Conservation (phyloP, 2,329 filamentous ascomycete species). For the Triangularia verruculosa region DNA sequence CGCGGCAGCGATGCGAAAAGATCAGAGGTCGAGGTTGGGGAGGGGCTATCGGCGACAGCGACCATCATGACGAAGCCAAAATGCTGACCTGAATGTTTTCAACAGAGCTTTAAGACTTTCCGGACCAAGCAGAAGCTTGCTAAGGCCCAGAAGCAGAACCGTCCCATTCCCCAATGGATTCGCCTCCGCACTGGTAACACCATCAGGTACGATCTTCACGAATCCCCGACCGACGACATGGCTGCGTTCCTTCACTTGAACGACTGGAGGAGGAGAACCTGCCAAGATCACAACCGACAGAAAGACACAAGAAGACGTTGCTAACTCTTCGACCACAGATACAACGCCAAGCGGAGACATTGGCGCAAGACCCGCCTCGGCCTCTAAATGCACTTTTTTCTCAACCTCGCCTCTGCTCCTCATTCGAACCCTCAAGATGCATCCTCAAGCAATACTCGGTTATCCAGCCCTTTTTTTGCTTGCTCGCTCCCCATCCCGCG, state of each 20-base stretch:
- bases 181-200: constrained; percentile 97
- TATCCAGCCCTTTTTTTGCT: constrained; percentile 11
- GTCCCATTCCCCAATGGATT: constrained; percentile 99
- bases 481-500: constrained; percentile 3
- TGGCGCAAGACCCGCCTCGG: constrained; percentile 99
- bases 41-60: constrained; percentile 5
- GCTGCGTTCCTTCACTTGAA: not conserved
- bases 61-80: constrained; percentile 5
- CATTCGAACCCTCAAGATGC: constrained; percentile 18
- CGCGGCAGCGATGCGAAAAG: constrained; percentile 2
- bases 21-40: not conserved
- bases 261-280: not conserved
- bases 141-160: constrained; percentile 99
- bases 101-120: constrained; percentile 99
- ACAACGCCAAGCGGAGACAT: constrained; percentile 99
- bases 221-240: not conserved
- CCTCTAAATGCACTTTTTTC: constrained; percentile 72
- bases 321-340: constrained; percentile 55
- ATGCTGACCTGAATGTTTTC: constrained; percentile 24
- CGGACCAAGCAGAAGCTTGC: constrained; percentile 99
- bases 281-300: not conserved
- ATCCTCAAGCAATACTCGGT: constrained; percentile 8
- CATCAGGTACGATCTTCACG: constrained; percentile 98
- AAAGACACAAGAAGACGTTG: not conserved
- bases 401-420: constrained; percentile 31